A percentile compares a stretch with the other conserved stretches of the same genome.
These are phyloP conservation scores for Gymnopilus junonius DNA, from an alignment of 768 basidiomycete genomes.

Conservation along the genomic window DNA sequence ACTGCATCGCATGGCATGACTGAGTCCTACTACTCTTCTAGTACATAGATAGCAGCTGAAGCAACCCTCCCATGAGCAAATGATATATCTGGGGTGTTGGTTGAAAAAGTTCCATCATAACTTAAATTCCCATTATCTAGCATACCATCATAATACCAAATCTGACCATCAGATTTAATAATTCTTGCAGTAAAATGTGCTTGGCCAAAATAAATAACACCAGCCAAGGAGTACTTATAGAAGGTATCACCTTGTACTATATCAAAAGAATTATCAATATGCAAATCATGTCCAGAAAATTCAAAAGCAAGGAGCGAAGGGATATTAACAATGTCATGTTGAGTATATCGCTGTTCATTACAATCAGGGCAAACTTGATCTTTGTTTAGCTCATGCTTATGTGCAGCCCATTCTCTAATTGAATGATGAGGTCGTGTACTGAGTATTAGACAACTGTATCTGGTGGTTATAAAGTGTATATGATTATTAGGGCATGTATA, in stretches of 20 bases:
- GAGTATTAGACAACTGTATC: not conserved
- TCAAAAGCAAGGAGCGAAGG: not conserved
- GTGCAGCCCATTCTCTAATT: not conserved
- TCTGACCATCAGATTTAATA: constrained; percentile 6
- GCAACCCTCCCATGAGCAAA: not conserved
- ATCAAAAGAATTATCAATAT: not conserved
- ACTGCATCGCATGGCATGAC: no score
- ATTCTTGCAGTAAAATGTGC: constrained; percentile 20
- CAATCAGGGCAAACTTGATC: not conserved
- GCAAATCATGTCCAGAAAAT: not conserved
- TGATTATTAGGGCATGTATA: not conserved
- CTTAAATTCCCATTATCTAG: constrained; percentile 4
- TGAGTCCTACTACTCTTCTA: no score
- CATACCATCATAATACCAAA: constrained; percentile 31
- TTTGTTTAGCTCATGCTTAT: not conserved
- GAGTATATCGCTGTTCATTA: not conserved
- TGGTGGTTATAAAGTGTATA: not conserved
- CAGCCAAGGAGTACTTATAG: constrained; percentile 8
- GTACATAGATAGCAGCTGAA: not conserved
- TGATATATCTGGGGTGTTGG: not conserved
- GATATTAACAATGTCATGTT: not conserved
- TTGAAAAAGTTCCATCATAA: not conserved
- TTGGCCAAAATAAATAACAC: constrained; percentile 24
- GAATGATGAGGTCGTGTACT: not conserved
- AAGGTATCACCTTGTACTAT: not conserved